Evolutionary conservation across 169 alveolate genomes (phyloP).

Genomic region (Cryptosporidium parvum): DNA sequence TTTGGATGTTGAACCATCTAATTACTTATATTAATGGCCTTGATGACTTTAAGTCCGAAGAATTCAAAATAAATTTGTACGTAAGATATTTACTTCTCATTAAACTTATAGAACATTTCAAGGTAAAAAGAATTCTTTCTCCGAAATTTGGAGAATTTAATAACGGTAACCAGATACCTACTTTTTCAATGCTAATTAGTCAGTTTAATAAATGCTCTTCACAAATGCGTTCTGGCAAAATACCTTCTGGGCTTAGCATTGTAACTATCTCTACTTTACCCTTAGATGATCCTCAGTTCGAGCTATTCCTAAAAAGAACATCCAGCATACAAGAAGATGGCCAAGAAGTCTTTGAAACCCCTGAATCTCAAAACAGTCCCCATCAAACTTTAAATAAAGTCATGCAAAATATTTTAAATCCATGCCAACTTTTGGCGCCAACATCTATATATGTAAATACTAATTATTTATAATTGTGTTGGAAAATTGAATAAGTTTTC

Average conservation of each 20-base stretch:
- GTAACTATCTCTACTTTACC: not conserved
- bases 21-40: not conserved
- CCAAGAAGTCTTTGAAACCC: not conserved
- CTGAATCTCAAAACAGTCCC: not conserved
- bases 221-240: not conserved
- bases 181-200: not conserved
- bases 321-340: not conserved
- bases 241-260: slow-evolving; percentile 3
- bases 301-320: not conserved
- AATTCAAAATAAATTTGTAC: not conserved
- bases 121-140: slow-evolving; percentile 21
- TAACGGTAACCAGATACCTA: not conserved
- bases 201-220: not conserved
- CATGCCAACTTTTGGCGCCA: slow-evolving; percentile 21
- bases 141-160: not conserved
- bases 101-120: slow-evolving; percentile 22
- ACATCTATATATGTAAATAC: not conserved
- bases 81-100: slow-evolving; percentile 19
- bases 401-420: slow-evolving; percentile 20
- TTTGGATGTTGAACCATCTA: slow-evolving; percentile 5
- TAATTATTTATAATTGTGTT: not conserved
- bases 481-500: not conserved
- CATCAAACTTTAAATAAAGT: not conserved
- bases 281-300: slow-evolving; percentile 13
- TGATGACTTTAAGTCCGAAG: not conserved